A percentile compares a stretch with the other conserved stretches of the same genome.
phyloP scores from a whole-genome alignment of 225 moss, liverwort and hornwort species.

The Bryoerythrophyllum caledonicum region DNA sequence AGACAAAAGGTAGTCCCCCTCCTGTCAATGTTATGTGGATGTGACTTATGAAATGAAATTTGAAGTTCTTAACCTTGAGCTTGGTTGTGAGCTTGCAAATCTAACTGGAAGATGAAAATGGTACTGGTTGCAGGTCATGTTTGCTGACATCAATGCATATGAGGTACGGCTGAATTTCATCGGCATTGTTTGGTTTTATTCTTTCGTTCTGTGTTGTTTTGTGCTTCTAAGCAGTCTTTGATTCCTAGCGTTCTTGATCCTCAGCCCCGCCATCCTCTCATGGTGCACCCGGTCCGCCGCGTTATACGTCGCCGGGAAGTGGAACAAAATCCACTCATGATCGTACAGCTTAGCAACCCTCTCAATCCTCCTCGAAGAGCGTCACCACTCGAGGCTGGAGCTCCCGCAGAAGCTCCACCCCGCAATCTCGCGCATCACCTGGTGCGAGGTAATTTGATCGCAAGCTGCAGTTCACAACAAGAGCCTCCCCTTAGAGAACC shows the following conservation, averaged over 20 bases:
- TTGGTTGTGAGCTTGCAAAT: not conserved
- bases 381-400: constrained; percentile 26
- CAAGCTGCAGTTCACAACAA: constrained; percentile 43
- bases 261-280: constrained; percentile 43
- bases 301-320: constrained; percentile 50
- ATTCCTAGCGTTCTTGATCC: constrained; percentile 60
- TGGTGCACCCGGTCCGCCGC: constrained; percentile 33
- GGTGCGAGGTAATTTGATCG: constrained; percentile 32
- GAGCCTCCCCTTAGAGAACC: constrained; percentile 36
- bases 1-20: constrained; percentile 61
- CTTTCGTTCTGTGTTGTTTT: not conserved
- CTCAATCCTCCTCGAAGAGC: constrained; percentile 44
- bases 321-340: constrained; percentile 61
- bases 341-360: constrained; percentile 48
- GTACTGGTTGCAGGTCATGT: constrained; percentile 55
- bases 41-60: not conserved
- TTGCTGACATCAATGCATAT: constrained; percentile 80
- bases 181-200: not conserved
- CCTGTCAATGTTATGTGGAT: not conserved
- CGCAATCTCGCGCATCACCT: constrained; percentile 29
- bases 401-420: too few species aligned
- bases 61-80: too few species aligned
- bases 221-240: too few species aligned
- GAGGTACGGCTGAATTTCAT: constrained; percentile 58
- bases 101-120: not conserved